Conservation (phyloP, 2,329 filamentous ascomycete species). For the Colletotrichum orbiculare region DNA sequence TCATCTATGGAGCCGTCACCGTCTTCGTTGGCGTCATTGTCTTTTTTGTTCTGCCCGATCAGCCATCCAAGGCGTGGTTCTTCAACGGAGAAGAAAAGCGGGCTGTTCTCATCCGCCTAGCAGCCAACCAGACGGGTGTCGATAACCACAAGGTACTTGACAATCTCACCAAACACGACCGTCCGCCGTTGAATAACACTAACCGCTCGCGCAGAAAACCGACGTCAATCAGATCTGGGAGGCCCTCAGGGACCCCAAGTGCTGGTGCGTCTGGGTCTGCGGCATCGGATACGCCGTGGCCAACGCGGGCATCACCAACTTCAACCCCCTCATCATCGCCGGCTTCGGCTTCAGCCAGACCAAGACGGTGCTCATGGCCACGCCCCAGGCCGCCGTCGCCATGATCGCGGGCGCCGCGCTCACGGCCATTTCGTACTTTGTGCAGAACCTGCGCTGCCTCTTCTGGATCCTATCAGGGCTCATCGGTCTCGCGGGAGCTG, state of each 20-base stretch:
- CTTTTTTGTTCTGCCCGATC: slow-evolving; percentile 67
- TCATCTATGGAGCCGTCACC: slow-evolving; percentile 71
- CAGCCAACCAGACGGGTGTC: slow-evolving; percentile 80
- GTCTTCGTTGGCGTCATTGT: slow-evolving; percentile 67
- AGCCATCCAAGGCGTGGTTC: slow-evolving; percentile 63
- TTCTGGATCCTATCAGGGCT: slow-evolving; percentile 43
- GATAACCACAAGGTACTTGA: slow-evolving; percentile 71
- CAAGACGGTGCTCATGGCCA: slow-evolving; percentile 53
- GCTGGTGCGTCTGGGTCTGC: slow-evolving; percentile 70
- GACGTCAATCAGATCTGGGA: slow-evolving; percentile 75
- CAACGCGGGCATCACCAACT: slow-evolving; percentile 75
- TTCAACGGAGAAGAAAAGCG: slow-evolving; percentile 74
- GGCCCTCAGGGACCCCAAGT: slow-evolving; percentile 59
- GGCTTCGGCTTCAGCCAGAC: slow-evolving; percentile 71
- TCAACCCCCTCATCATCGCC: slow-evolving; percentile 70
- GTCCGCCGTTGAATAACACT: not conserved
- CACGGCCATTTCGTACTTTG: slow-evolving; percentile 41
- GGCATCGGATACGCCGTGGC: slow-evolving; percentile 72
- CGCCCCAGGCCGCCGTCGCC: slow-evolving; percentile 46
- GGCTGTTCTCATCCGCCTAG: slow-evolving; percentile 76
- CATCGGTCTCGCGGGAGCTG: slow-evolving; percentile 41
- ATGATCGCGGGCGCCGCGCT: slow-evolving; percentile 42
- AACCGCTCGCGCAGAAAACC: slow-evolving; percentile 63
- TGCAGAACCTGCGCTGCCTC: slow-evolving; percentile 45
- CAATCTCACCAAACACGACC: not conserved